Conservation (phyloP, 331 rosid genomes). For the Rosa hybrid region DNA sequence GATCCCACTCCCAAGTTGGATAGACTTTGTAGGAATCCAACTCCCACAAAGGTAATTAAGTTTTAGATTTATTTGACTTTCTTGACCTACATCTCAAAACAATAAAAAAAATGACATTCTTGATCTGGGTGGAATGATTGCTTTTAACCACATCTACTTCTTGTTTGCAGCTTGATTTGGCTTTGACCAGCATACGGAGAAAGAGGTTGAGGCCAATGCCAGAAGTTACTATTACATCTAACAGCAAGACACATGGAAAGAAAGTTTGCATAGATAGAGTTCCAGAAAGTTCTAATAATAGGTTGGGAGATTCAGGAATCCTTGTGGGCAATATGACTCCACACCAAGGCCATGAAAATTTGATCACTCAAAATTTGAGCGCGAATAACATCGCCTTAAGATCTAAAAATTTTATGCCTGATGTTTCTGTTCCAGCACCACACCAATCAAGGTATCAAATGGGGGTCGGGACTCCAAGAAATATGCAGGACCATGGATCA, state of each 20-base stretch:
- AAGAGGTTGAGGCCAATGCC: constrained; percentile 76
- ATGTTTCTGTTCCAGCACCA: constrained; percentile 62
- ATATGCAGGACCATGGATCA: constrained; percentile 64
- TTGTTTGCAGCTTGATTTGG: constrained; percentile 68
- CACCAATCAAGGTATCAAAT: constrained; percentile 67
- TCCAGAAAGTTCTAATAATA: constrained; percentile 54
- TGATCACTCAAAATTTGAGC: constrained; percentile 48
- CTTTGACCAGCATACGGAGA: constrained; percentile 50
- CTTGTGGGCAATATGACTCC: constrained; percentile 51
- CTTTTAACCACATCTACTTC: constrained; percentile 33
- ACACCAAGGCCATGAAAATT: constrained; percentile 62
- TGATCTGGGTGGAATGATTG: constrained; percentile 28
- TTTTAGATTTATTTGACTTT: constrained; percentile 8
- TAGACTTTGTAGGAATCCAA: constrained; percentile 62
- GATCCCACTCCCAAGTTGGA: constrained; percentile 88
- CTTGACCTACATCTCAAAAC: background rate
- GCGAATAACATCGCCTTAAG: constrained; percentile 50
- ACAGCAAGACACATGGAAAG: constrained; percentile 67
- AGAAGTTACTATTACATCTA: constrained; percentile 68
- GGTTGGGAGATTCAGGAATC: constrained; percentile 67
- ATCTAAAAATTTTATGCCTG: constrained; percentile 55
- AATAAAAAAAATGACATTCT: constrained; percentile 10
- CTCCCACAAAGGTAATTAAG: constrained; percentile 63
- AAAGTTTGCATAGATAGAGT: constrained; percentile 83
- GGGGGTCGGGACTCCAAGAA: constrained; percentile 68